These are phyloP conservation scores for Acacia confusa DNA, from an alignment of 306 rosid species.

Conservation along the genomic window DNA sequence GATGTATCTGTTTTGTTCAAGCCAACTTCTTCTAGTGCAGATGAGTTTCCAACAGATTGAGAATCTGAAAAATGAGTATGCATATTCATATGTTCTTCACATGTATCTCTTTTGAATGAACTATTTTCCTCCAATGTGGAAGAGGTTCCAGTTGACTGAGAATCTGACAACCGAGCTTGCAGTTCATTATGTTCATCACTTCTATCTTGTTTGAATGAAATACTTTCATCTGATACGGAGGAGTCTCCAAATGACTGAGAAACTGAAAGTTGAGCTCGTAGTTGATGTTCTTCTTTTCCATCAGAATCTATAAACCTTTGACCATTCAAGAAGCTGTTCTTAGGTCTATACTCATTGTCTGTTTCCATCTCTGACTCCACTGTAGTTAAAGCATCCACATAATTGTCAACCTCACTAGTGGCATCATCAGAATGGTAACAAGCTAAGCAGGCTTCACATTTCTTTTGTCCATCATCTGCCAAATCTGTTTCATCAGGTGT, in stretches of 20 bases:
- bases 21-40: slow-evolving; percentile 54
- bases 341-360: slow-evolving; percentile 68
- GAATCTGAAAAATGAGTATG: slow-evolving; percentile 63
- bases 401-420: slow-evolving; percentile 86
- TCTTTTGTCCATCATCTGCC: slow-evolving; percentile 48
- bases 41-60: slow-evolving; percentile 64
- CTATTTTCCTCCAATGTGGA: slow-evolving; percentile 35
- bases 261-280: slow-evolving; percentile 40
- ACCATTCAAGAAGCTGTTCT: slow-evolving; percentile 42
- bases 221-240: slow-evolving; percentile 55
- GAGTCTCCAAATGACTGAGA: slow-evolving; percentile 77
- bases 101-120: slow-evolving; percentile 35
- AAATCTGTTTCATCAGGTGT: slow-evolving; percentile 47
- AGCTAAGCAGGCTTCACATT: slow-evolving; percentile 49
- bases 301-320: slow-evolving; percentile 39
- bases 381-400: slow-evolving; percentile 83
- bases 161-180: slow-evolving; percentile 40
- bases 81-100: slow-evolving; percentile 42
- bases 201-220: slow-evolving; percentile 62
- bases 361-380: slow-evolving; percentile 87
- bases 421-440: slow-evolving; percentile 73
- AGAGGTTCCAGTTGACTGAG: slow-evolving; percentile 41
- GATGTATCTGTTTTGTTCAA: slow-evolving; percentile 52
- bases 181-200: slow-evolving; percentile 36
- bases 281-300: slow-evolving; percentile 49